Evolutionary conservation across 768 basidiomycete genomes (phyloP), one percentile per base, ranked within the genome.

Genomic region (Vishniacozyma victoriae): DNA sequence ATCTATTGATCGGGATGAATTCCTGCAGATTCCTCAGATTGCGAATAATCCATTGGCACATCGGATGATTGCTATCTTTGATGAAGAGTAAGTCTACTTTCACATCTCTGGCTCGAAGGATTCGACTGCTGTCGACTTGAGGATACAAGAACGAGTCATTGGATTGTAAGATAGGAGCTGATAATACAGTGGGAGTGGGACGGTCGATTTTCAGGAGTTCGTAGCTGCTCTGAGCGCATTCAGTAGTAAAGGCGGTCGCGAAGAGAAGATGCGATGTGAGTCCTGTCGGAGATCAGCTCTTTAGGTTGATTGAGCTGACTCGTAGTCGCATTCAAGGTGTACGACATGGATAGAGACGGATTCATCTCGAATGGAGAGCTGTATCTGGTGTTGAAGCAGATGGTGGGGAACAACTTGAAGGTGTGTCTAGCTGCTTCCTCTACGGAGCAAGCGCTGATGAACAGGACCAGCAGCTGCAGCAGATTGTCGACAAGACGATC

Each of bases 401-500:
- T 99, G 95, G 95, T 97, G 41, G 95, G 95, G 26, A 96, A 86
- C 73, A 99, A 99, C 73, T 76, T 99, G 63, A 99, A 99, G 79
- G 90, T 90, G 40, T 50, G 72, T 41, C 19, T 19, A 33, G 29
- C 29, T 33, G 9, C 29, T n/a, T 33, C 29, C 29, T 33, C 9
- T 9, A 33, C 29, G 29, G 29, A 33, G n/a, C 9, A 9, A 33
- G 15, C 7, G 20, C 44, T 40, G 22, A 22, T 19, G 23, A 19
- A 15, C 39, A 93, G 89, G 95, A 99, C 70, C 87, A 93, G 69
- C 95, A 97, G 76, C 76, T 99, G 51, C 95, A 99, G 73, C 95
- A 97, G 72, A 99, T 99, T 51, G 95, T 99, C 15, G 95, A 99
- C 74, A 99, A 99, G 77, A 97, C 95, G 7, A 99, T 99, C 71